phyloP scores from a whole-genome alignment of 73 alveolate species.

The Stentor roeselii region DNA sequence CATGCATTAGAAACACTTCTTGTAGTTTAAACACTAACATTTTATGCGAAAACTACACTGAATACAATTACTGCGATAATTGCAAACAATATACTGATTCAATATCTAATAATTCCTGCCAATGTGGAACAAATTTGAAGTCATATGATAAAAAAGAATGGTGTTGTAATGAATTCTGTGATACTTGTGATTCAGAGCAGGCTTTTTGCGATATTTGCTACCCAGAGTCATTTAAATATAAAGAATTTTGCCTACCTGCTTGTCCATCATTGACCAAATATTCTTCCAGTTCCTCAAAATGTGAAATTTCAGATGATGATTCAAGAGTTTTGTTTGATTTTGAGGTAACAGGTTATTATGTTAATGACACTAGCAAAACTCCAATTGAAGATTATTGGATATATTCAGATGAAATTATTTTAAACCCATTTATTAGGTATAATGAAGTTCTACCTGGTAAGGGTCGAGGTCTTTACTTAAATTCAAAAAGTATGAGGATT shows the following conservation, averaged over 20 bases:
- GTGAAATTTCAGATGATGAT: background rate
- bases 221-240: background rate
- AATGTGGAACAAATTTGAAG: background rate
- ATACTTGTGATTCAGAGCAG: background rate
- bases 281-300: background rate
- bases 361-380: background rate
- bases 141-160: background rate
- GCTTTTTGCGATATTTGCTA: background rate
- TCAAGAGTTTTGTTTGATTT: no score
- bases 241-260: background rate
- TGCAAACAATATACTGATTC: background rate
- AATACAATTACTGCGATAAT: background rate
- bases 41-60: background rate
- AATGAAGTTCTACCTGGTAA: background rate
- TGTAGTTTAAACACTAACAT: background rate
- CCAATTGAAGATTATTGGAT: background rate
- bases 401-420: background rate
- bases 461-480: background rate
- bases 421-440: background rate
- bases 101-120: background rate
- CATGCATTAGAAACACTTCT: background rate
- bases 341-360: background rate
- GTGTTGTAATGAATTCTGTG: background rate
- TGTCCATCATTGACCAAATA: background rate
- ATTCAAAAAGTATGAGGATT: no score